Conservation (phyloP, 305 asterid species). For the Rubia tinctorum region DNA sequence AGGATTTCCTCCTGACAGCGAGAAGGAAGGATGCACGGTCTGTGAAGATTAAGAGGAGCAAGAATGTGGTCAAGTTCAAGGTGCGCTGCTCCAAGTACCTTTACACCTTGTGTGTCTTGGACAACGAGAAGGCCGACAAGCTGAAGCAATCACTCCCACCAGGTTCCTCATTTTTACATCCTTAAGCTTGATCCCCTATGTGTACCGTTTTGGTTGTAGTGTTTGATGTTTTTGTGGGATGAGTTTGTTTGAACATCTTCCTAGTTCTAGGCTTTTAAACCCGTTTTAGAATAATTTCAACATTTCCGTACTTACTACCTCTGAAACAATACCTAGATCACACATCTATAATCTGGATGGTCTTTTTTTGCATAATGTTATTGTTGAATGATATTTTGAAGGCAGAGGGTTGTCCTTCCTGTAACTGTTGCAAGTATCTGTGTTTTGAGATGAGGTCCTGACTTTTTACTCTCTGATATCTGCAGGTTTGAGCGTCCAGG, state of each 20-base stretch:
- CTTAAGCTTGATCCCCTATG: neutral
- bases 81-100: conserved; percentile 24
- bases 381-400: too few relatives aligned
- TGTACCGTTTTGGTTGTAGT: too few relatives aligned
- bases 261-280: neutral
- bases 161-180: conserved; percentile 12
- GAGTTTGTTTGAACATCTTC: neutral
- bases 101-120: conserved; percentile 18
- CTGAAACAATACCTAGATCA: too few relatives aligned
- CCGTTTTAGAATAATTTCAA: too few relatives aligned
- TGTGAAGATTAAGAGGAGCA: too few relatives aligned
- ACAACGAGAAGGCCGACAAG: conserved; percentile 26
- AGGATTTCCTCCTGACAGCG: conserved; percentile 18
- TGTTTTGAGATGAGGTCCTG: neutral
- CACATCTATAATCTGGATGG: too few relatives aligned
- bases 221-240: neutral
- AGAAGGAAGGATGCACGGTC: too few relatives aligned
- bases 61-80: conserved; percentile 22
- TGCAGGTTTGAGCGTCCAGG: conserved; percentile 28
- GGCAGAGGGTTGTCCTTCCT: too few relatives aligned
- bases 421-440: neutral
- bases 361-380: too few relatives aligned
- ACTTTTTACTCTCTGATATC: neutral
- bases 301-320: too few relatives aligned
- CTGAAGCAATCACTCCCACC: conserved; percentile 28